Percentiles rank a stretch among this genome's conserved stretches.
Evolutionary conservation across 2,329 filamentous ascomycete genomes (phyloP).

Genomic region (Dothistroma pini): DNA sequence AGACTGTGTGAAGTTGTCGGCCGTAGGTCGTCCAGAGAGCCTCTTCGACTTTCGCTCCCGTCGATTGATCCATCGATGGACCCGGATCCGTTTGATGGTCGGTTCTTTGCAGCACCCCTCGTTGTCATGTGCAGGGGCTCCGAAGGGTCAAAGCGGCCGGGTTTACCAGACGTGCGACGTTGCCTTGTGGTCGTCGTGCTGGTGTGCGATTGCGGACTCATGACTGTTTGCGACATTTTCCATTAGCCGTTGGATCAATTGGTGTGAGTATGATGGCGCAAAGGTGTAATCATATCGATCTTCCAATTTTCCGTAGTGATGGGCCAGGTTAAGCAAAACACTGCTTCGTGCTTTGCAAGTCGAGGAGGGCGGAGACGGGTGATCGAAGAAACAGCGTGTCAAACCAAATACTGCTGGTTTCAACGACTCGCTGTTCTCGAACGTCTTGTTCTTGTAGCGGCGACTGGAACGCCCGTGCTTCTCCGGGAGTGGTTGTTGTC

Average conservation of each 20-base stretch:
- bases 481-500: neutral
- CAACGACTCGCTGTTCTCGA: neutral
- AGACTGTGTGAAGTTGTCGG: slow-evolving; percentile 26
- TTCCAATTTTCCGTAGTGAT: neutral
- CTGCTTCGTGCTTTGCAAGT: slow-evolving; percentile 1
- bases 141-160: slow-evolving; percentile 43
- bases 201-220: slow-evolving; percentile 10
- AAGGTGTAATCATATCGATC: neutral
- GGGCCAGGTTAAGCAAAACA: slow-evolving; percentile 3
- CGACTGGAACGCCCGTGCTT: neutral
- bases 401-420: neutral
- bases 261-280: neutral
- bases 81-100: slow-evolving; percentile 16
- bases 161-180: slow-evolving; percentile 21
- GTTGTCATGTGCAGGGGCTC: slow-evolving; percentile 50
- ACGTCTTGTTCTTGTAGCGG: neutral
- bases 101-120: slow-evolving; percentile 30
- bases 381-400: neutral
- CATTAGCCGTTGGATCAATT: neutral
- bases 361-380: neutral
- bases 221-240: neutral
- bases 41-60: slow-evolving; percentile 23
- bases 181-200: slow-evolving; percentile 16
- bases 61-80: slow-evolving; percentile 29
- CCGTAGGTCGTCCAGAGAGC: slow-evolving; percentile 25